Percentiles rank a stretch among this genome's conserved stretches.
phyloP scores from a whole-genome alignment of 2,329 filamentous ascomycete genomes.

The Colletotrichum siamense region DNA sequence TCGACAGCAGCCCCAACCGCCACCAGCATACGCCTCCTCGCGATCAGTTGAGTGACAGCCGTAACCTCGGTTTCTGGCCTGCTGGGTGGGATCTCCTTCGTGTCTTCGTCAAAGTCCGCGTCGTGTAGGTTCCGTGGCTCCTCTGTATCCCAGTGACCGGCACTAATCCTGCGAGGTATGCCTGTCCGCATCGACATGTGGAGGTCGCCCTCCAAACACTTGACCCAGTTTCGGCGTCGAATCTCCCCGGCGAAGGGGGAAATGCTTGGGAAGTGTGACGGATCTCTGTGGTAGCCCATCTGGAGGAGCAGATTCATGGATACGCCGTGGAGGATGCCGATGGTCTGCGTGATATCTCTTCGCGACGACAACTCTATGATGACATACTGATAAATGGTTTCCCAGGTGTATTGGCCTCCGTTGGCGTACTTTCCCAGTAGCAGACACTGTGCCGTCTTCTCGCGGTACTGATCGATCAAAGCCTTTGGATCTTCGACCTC shows the following conservation, averaged over 20 bases:
- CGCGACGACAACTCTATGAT: conserved; percentile 33
- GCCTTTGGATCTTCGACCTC: background rate
- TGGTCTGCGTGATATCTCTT: background rate
- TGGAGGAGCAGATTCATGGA: background rate
- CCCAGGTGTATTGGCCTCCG: conserved; percentile 45
- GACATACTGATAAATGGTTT: conserved; percentile 41
- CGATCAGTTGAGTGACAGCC: conserved; percentile 26
- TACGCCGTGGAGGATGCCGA: background rate
- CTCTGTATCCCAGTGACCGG: conserved; percentile 42
- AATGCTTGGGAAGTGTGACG: conserved; percentile 44
- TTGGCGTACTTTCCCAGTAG: conserved; percentile 45
- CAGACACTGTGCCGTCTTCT: conserved; percentile 41
- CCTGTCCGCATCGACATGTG: conserved; percentile 47
- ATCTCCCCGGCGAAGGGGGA: conserved; percentile 50
- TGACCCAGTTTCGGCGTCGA: conserved; percentile 47
- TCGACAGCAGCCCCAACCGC: conserved; percentile 26
- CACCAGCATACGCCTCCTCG: conserved; percentile 25
- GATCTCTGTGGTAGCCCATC: conserved; percentile 44
- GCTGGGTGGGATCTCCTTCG: conserved; percentile 40
- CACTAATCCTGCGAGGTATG: conserved; percentile 45
- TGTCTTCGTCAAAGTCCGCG: conserved; percentile 42
- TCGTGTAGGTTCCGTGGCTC: conserved; percentile 50
- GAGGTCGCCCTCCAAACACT: conserved; percentile 45
- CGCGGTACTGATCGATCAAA: conserved; percentile 24
- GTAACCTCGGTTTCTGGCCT: conserved; percentile 35